Evolutionary conservation across 306 rosid genomes (phyloP), one percentile per base, ranked within the genome.

Genomic region (Quercus wislizeni): DNA sequence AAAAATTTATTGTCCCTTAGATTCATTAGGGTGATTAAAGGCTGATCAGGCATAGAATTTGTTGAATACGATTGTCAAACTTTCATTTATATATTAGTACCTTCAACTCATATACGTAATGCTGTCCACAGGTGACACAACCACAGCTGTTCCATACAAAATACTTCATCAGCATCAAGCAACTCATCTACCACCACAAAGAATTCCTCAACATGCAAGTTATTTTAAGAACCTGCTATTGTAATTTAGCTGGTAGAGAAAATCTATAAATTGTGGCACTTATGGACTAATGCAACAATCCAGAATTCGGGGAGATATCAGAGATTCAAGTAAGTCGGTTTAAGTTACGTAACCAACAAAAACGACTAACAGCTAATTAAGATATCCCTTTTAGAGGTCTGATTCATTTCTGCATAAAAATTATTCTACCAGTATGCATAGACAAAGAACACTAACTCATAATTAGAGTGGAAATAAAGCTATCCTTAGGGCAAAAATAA

Each of bases 71-170:
- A 21, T 33, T 23, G 51, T 67, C 72, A 35, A 9, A 31, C 27
- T 35, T 27, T 33, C 51, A 67, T 4, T 18, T 67, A 18, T 33
- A 67, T 67, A 33, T 18, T 19, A 33, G 46, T 80, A 95, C 99
- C 89, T 90, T 74, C 86, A 76, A 76, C 91, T 96, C 35, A 18
- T 88, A 78, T 87, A 88, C 72, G 98, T 95, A 64, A 95, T 81
- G 84, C 97, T 91, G 77, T 98, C 99, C 71, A 95, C 97, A 51
- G 98, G 99, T 76, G 97, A 95, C 31, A 95, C 82, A 79, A 92
- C 99, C 84, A 95, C 99, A 74, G 99, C 97, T 69, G 98, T 95
- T 75, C 99, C 0, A 97, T 92, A 77, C 97, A 91, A 84, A 95
- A 95, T 62, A 93, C 99, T 86, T 95, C 98, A 71, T 95, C 98